Base-by-base conservation (phyloP, 345 rosid species). In the Eucalyptus pumila region DNA sequence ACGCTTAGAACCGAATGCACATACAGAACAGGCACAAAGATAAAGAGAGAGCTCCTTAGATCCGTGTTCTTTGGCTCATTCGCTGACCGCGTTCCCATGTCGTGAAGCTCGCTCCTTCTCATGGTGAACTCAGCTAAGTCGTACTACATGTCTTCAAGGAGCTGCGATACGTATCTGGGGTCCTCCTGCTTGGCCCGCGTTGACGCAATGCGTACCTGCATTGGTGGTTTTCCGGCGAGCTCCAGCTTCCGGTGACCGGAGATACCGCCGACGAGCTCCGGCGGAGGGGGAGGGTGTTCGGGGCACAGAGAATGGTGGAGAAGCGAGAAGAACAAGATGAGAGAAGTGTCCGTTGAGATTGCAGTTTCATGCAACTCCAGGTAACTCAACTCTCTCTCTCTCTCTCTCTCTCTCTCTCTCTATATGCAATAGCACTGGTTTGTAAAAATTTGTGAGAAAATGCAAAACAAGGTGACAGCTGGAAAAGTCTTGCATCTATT, bases 361-460 rank as follows among this genome's bases (percentile, higher is more conserved):
- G 87, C 92, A 90, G 91, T 93, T 94, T 87, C 94, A 92, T 89
- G 94, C 92, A 56, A 92, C 95, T 92, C 95, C 93, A 93, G 95
- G 91, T 52, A 21, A 13, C 19, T 13, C 62, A 14, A 49, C 85
- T 51, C 69, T 85, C 65, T 67, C 24, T 34, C 81, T 34, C 60
- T 37, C 21, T 17, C 47, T 86, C 49, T 12, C 86, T 67, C 72
- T 67, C 76, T 32, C 76, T n/a, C 80, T n/a, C 21, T 32, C 11
- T 32, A 0, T 17, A 76, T 72, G 83, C 83, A 40, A 6, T 76
- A 42, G 85, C 15, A 76, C 85, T 76, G 2, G 85, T 76, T 30
- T 11, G 47, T 76, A 37, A 40, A 76, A 37, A 11, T 76, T 76
- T 40, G 47, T 21, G 13, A 24, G 42, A 24, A 76, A 72, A 76